Base-by-base conservation (phyloP, 805 yeast species). In the Lipomyces kockii region DNA sequence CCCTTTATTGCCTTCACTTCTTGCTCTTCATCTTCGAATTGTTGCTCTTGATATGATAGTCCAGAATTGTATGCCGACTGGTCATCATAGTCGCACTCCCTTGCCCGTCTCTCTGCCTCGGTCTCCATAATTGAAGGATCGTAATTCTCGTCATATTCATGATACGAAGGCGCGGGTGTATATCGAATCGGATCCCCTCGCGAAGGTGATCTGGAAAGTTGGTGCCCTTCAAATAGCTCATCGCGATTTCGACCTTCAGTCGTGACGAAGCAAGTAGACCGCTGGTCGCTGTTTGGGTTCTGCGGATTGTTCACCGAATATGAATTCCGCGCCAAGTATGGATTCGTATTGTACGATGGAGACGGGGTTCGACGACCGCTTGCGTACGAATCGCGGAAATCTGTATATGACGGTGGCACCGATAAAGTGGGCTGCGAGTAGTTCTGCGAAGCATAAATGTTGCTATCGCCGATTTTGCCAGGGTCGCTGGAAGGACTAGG, bases 41-140 rank as follows among this genome's bases (percentile, higher is more conserved):
- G 46, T 20, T 60, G 39, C 2, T 12, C 5, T 8, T 34, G 37
- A 27, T 54, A 54, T 22, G 25, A 29, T 2, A 9, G 17, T 11
- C 12, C 27, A 49, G 29, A 37, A 5, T 1, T 46, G 8, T 29
- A 17, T 12, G 22, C 53, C 29, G 53, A 27, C 27, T 4, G 1
- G 60, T 37, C 51, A 11, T 55, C 12, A 5, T 6, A 17, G 49
- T 37, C 22, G 32, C 58, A 59, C 7, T 7, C 32, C 27, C 65
- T 43, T 9, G 27, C 59, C n/a, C 9, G 20, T 2, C 68, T 22
- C 37, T 65, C 68, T 22, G 32, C 27, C 51, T 62, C 67, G 11
- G 68, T 65, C 39, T 65, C 68, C 68, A 65, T 65, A 27, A 65
- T 62, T 35, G 68, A 65, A 11, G 68, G 67, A 32, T 65, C 67